Evolutionary conservation across 768 basidiomycete species (phyloP).

Genomic region (Suillus cothurnatus): DNA sequence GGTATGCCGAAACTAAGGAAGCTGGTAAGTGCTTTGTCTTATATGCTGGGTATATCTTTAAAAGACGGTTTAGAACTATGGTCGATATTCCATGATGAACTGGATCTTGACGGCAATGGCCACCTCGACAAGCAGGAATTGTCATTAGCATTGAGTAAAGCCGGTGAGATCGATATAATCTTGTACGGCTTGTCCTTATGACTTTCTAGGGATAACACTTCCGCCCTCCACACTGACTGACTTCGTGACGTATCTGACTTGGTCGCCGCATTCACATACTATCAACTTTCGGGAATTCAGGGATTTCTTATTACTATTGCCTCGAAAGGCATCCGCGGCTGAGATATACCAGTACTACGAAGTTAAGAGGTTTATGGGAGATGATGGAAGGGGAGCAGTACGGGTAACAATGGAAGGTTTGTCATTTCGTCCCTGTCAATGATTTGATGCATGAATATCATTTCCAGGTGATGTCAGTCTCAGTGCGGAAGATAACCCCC

Average conservation of each 20-base stretch:
- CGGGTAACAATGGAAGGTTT: slow-evolving; percentile 90
- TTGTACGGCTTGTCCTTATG: slow-evolving; percentile 18
- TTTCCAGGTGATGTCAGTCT: slow-evolving; percentile 74
- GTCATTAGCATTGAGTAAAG: slow-evolving; percentile 61
- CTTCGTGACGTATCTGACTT: slow-evolving; percentile 78
- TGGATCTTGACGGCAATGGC: slow-evolving; percentile 90
- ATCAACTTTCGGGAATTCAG: slow-evolving; percentile 87
- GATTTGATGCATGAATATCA: slow-evolving; percentile 20
- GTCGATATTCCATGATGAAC: slow-evolving; percentile 87
- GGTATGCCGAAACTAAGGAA: slow-evolving; percentile 82
- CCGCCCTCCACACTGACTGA: slow-evolving; percentile 72
- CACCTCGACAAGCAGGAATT: slow-evolving; percentile 71
- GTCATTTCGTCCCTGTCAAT: slow-evolving; percentile 22
- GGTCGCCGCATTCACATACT: slow-evolving; percentile 65
- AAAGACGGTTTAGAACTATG: slow-evolving; percentile 66
- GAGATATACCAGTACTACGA: slow-evolving; percentile 90
- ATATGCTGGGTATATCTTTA: slow-evolving; percentile 19
- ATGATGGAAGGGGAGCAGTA: slow-evolving; percentile 77
- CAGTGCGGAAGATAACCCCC: slow-evolving; percentile 74
- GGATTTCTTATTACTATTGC: slow-evolving; percentile 86
- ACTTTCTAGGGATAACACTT: slow-evolving; percentile 64
- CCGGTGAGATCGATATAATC: slow-evolving; percentile 51
- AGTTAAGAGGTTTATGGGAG: slow-evolving; percentile 64
- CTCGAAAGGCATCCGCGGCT: slow-evolving; percentile 73
- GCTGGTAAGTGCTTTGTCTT: slow-evolving; percentile 52